Percentiles rank a stretch among this genome's conserved stretches.
phyloP scores from a whole-genome alignment of 352 stramenopile genomes.

The Phytophthora boehmeriae region DNA sequence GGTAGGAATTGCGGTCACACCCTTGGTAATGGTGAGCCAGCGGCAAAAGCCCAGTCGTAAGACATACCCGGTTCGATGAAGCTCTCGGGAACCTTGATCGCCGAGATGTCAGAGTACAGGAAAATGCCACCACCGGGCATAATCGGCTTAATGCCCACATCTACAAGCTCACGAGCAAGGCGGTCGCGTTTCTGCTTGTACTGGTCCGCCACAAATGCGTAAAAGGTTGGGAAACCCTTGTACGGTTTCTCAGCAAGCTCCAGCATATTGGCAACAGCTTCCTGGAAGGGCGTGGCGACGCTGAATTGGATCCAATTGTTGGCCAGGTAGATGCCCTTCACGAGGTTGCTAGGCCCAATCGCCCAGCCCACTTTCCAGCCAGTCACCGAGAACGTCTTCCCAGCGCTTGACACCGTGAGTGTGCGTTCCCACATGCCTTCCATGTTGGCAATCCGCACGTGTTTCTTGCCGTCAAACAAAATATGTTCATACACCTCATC shows the following conservation, averaged over 20 bases:
- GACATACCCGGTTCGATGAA: conserved; percentile 61
- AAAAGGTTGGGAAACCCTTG: conserved; percentile 80
- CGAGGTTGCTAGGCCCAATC: conserved; percentile 77
- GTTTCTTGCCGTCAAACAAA: conserved; percentile 79
- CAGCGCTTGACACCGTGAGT: conserved; percentile 90
- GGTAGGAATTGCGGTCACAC: conserved; percentile 92
- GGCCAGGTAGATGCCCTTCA: conserved; percentile 76
- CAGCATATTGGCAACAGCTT: conserved; percentile 83
- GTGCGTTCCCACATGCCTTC: conserved; percentile 88
- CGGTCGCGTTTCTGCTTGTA: conserved; percentile 81
- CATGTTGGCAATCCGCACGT: conserved; percentile 77
- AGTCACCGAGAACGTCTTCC: conserved; percentile 94
- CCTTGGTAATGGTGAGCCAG: conserved; percentile 91
- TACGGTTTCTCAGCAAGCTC: conserved; percentile 69
- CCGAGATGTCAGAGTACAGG: conserved; percentile 83
- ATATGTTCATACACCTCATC: conserved; percentile 99
- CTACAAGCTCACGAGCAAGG: conserved; percentile 50
- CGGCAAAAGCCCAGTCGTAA: conserved; percentile 91
- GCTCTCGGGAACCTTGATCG: conserved; percentile 55
- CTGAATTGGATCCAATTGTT: conserved; percentile 92
- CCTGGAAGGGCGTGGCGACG: conserved; percentile 85
- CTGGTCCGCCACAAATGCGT: conserved; percentile 73
- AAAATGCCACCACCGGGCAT: conserved; percentile 77
- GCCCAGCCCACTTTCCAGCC: conserved; percentile 95
- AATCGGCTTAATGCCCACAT: conserved; percentile 70